Evolutionary conservation across 345 rosid species (phyloP), one percentile per base, ranked within the genome.

Genomic region (Populus deltoides): DNA sequence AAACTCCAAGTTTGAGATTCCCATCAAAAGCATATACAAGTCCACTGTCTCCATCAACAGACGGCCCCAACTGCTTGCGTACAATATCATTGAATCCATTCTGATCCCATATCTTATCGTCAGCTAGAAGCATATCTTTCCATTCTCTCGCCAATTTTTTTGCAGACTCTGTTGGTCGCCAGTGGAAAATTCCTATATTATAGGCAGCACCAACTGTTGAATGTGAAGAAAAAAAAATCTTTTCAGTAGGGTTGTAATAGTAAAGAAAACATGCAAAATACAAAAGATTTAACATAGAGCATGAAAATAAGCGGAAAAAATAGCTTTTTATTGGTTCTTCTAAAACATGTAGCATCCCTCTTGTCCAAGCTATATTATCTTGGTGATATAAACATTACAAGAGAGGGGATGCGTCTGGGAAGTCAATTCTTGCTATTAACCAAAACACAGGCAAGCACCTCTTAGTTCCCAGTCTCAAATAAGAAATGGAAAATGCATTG

Each of bases 61-160:
- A 87, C 49, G 99, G 99, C 45, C 99, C 99, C 81, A 92, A 73
- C 90, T 93, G 95, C 82, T 79, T 91, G 72, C 88, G 90, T 67
- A 96, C 89, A 62, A 93, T 85, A 33, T 92, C 92, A 77, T 96
- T 96, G 85, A 96, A 96, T 43, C 99, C 99, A 83, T 92, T 92
- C 78, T 96, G 99, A 90, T 96, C 99, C 99, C 99, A 96, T 75
- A 93, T 93, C 83, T 87, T 89, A 72, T 93, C 99, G 71, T 96
- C 94, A 5, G 97, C 92, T 59, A 96, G 74, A 85, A 96, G 95
- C 87, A 87, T 85, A 4, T 90, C 92, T 87, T 93, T 94, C 99
- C 99, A 96, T 81, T 96, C 97, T 82, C 88, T 91, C 31, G 95
- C 99, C 84, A 96, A 79, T 80, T 89, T 92, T 75, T 88, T 92